phyloP scores from a whole-genome alignment of 2,329 filamentous ascomycete genomes.

The Pseudogymnoascus sp. region DNA sequence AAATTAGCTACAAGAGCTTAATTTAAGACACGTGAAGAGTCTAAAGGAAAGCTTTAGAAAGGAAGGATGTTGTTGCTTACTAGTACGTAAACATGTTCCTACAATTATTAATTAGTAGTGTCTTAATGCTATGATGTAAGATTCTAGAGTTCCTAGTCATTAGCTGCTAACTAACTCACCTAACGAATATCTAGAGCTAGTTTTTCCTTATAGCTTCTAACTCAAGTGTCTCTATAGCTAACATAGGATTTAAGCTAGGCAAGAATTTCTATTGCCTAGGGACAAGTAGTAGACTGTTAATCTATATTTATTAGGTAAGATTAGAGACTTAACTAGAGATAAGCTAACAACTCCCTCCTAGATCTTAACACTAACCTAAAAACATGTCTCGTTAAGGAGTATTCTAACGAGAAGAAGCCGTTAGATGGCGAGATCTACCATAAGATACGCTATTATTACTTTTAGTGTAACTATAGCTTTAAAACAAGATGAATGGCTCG shows the following conservation, averaged over 20 bases:
- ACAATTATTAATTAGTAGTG: conserved; percentile 22
- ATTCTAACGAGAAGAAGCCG: conserved; percentile 23
- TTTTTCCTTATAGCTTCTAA: neutral
- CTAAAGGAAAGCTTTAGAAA: conserved; percentile 11
- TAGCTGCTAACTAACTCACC: neutral
- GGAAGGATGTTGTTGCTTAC: conserved; percentile 1
- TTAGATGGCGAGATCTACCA: neutral
- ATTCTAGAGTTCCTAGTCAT: too few species aligned
- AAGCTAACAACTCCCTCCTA: conserved; percentile 9
- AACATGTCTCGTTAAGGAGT: conserved; percentile 24
- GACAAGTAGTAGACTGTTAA: conserved; percentile 14
- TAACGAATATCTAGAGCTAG: neutral
- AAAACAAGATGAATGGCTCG: neutral
- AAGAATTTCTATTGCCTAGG: conserved; percentile 12
- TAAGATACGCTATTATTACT: neutral
- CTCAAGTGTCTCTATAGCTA: conserved; percentile 9
- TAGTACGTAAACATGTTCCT: conserved; percentile 24
- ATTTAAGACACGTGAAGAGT: conserved; percentile 12
- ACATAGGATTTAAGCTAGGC: conserved; percentile 14
- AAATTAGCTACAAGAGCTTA: conserved; percentile 10
- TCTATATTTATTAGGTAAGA: conserved; percentile 12
- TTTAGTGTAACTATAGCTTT: neutral
- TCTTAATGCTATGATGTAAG: conserved; percentile 16
- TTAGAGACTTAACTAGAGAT: neutral
- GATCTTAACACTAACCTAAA: conserved; percentile 22